phyloP scores from a whole-genome alignment of 2,329 filamentous ascomycete genomes.

The Phyllosticta citriasiana region DNA sequence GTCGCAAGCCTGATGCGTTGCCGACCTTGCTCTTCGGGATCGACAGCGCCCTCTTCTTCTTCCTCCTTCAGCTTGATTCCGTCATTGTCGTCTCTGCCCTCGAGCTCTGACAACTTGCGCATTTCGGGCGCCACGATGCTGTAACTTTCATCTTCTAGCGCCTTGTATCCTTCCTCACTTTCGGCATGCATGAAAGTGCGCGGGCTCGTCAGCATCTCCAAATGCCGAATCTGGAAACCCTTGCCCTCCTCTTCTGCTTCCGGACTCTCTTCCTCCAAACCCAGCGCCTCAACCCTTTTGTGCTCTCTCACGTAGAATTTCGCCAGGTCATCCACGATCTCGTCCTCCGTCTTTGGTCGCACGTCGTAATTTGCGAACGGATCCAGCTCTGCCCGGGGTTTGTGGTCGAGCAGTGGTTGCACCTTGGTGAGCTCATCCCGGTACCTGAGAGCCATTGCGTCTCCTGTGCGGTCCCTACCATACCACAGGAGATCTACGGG shows the following conservation, averaged over 20 bases:
- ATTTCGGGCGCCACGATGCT: conserved; percentile 41
- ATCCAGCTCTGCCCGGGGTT: conserved; percentile 2
- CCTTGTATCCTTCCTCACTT: conserved; percentile 39
- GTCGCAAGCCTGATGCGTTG: conserved; percentile 47
- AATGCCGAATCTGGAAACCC: conserved; percentile 29
- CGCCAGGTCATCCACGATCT: conserved; percentile 3
- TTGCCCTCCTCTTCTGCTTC: conserved; percentile 35
- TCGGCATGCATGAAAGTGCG: conserved; percentile 38
- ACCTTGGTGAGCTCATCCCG: conserved; percentile 79
- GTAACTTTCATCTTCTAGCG: conserved; percentile 37
- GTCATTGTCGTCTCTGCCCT: conserved; percentile 25
- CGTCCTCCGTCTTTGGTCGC: conserved; percentile 18
- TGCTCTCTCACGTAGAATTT: conserved; percentile 4
- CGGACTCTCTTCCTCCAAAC: not conserved
- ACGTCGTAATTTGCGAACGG: conserved; percentile 5
- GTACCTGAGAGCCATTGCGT: conserved; percentile 44
- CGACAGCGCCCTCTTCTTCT: conserved; percentile 11
- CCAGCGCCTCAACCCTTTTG: conserved; percentile 2
- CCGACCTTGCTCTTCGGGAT: conserved; percentile 32
- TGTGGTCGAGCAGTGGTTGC: conserved; percentile 62
- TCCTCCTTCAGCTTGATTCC: conserved; percentile 25
- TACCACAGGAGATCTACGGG: conserved; percentile 64
- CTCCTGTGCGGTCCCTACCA: conserved; percentile 62
- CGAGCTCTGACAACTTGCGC: conserved; percentile 32
- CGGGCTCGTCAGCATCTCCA: conserved; percentile 32